Evolutionary conservation across 805 yeast species (phyloP).

Genomic region (Zygoascus flipseniorum): DNA sequence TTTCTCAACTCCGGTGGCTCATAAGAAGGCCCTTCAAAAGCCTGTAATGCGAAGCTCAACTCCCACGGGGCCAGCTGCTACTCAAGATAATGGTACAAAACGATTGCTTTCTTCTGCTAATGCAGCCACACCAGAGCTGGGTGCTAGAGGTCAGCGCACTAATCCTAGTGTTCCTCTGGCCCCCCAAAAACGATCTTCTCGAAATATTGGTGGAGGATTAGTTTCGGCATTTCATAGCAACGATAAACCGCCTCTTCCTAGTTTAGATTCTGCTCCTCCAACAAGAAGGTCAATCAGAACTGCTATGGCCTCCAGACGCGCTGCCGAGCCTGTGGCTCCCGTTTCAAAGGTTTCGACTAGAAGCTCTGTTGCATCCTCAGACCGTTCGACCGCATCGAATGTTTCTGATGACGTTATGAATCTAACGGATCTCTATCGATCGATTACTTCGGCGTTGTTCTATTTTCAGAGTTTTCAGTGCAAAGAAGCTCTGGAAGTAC

Average conservation of each 20-base stretch:
- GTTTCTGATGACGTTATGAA: too few relatives aligned
- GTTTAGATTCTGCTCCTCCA: conserved; percentile 4
- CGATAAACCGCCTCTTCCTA: conserved; percentile 5
- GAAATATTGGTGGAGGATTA: conserved; percentile 2
- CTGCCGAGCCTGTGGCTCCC: background rate
- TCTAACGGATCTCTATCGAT: conserved; percentile 35
- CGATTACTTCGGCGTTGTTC: conserved; percentile 53
- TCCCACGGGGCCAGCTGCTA: background rate
- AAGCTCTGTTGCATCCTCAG: background rate
- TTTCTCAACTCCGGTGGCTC: conserved; percentile 11
- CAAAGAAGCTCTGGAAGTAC: conserved; percentile 62
- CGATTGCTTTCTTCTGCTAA: background rate
- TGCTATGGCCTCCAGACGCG: background rate
- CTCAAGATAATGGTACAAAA: background rate
- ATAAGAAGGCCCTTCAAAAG: background rate
- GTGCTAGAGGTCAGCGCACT: background rate
- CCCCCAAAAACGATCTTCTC: conserved; percentile 17
- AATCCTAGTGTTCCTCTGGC: conserved; percentile 12
- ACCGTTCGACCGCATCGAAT: background rate
- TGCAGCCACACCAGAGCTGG: background rate
- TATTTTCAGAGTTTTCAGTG: conserved; percentile 64
- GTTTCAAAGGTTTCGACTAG: background rate
- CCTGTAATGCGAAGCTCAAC: background rate
- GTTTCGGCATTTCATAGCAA: background rate
- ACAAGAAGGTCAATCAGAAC: conserved; percentile 1